These are phyloP conservation scores for Corylus americana DNA, from an alignment of 306 rosid species.

Conservation along the genomic window DNA sequence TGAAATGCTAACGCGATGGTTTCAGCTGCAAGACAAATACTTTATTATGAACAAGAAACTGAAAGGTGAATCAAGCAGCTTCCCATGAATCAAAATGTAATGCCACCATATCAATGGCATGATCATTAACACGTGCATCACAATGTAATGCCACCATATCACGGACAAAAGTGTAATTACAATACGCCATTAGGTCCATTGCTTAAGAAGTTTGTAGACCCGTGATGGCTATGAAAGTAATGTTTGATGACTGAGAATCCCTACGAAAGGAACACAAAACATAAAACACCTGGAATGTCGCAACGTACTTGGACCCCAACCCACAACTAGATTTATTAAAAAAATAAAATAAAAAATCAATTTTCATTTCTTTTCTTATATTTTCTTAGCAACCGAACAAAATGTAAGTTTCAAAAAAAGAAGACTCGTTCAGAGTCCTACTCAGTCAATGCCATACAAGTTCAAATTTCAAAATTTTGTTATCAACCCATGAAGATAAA, in stretches of 20 bases:
- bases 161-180: conserved; percentile 21
- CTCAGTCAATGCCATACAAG: conserved; percentile 30
- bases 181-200: conserved; percentile 19
- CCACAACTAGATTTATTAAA: too few relatives aligned
- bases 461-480: conserved; percentile 31
- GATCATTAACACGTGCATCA: background rate
- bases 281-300: conserved; percentile 4
- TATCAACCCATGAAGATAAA: conserved; percentile 2
- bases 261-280: background rate
- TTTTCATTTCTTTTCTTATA: background rate
- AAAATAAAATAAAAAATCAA: background rate
- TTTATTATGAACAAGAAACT: conserved; percentile 24
- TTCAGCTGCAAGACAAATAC: conserved; percentile 67
- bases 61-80: background rate
- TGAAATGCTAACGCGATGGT: conserved; percentile 87
- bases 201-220: background rate
- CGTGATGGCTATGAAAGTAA: background rate
- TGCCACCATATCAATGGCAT: conserved; percentile 1
- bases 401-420: background rate
- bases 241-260: conserved; percentile 15
- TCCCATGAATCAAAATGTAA: background rate
- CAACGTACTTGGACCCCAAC: conserved; percentile 11
- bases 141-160: background rate
- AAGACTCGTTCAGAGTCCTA: conserved; percentile 25
- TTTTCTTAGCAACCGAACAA: conserved; percentile 22